Evolutionary conservation across 441 rosid species (phyloP).

Genomic region (Populus hybrid): DNA sequence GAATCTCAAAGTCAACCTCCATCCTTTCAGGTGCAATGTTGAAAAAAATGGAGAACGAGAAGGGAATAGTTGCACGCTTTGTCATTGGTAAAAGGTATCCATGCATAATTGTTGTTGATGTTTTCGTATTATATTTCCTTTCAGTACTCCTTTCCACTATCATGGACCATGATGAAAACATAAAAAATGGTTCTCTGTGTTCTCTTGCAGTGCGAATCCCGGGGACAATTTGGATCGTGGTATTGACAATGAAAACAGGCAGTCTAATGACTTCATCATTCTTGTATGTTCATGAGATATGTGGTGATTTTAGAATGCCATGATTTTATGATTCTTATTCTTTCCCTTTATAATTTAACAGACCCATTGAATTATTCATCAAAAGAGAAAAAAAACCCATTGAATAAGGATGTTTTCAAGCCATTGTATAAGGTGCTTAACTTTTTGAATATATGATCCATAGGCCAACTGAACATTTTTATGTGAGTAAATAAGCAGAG

Average conservation of each 20-base stretch:
- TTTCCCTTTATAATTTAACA: neutral
- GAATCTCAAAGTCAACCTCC: slow-evolving; percentile 1
- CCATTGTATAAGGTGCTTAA: neutral
- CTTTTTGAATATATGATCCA: neutral
- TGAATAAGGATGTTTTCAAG: neutral
- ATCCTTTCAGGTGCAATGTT: slow-evolving; percentile 44
- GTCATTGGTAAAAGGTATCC: slow-evolving; percentile 82
- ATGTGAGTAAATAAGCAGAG: neutral
- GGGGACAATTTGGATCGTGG: slow-evolving; percentile 75
- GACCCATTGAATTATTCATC: neutral
- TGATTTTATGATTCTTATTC: neutral
- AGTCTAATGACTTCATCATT: slow-evolving; percentile 68
- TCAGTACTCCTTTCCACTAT: neutral
- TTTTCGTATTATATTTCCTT: slow-evolving; percentile 5
- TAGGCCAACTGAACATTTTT: neutral
- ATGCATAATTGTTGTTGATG: neutral
- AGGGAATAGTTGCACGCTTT: slow-evolving; percentile 69
- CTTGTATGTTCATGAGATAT: slow-evolving; percentile 57
- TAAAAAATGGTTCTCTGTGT: slow-evolving; percentile 17
- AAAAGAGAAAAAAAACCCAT: neutral
- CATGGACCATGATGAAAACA: slow-evolving; percentile 4
- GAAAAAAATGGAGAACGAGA: slow-evolving; percentile 62
- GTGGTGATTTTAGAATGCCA: neutral
- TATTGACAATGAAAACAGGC: slow-evolving; percentile 76
- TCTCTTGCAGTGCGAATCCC: slow-evolving; percentile 59